A percentile compares a stretch with the other conserved stretches of the same genome.
Evolutionary conservation across 2,329 filamentous ascomycete species (phyloP).

Genomic region (Orbilia ellipsospora): DNA sequence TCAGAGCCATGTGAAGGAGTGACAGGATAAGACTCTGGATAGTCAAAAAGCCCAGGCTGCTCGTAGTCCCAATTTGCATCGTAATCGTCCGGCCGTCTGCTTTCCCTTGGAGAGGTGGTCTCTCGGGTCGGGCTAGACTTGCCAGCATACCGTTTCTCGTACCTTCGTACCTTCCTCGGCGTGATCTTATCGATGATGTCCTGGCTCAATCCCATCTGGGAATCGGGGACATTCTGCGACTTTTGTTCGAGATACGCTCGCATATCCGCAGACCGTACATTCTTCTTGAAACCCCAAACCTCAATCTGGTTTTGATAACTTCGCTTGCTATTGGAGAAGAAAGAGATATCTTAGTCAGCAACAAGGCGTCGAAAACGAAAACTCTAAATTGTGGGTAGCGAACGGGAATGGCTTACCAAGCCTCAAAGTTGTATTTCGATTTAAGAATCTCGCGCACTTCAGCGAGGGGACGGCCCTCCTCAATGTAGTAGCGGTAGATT

Average conservation of each 20-base stretch:
- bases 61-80: constrained; percentile 44
- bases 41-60: constrained; percentile 42
- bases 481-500: constrained; percentile 54
- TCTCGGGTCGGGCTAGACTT: constrained; percentile 46
- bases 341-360: constrained; percentile 45
- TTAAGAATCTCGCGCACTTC: constrained; percentile 55
- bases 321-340: constrained; percentile 42
- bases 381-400: not conserved
- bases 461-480: constrained; percentile 50
- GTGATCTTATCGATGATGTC: constrained; percentile 55
- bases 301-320: constrained; percentile 55
- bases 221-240: constrained; percentile 48
- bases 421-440: constrained; percentile 53
- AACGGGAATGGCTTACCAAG: constrained; percentile 39
- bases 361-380: not conserved
- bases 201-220: constrained; percentile 51
- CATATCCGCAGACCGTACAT: constrained; percentile 54
- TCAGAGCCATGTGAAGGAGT: constrained; percentile 53
- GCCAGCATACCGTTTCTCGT: constrained; percentile 54
- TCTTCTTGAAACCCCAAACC: constrained; percentile 55
- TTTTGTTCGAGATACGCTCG: constrained; percentile 53
- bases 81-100: constrained; percentile 45
- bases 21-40: constrained; percentile 46
- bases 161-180: constrained; percentile 51
- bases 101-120: constrained; percentile 42